Evolutionary conservation across 2,329 filamentous ascomycete species (phyloP), one percentile per base, ranked within the genome.

Genomic region (Beauveria brongniartii): DNA sequence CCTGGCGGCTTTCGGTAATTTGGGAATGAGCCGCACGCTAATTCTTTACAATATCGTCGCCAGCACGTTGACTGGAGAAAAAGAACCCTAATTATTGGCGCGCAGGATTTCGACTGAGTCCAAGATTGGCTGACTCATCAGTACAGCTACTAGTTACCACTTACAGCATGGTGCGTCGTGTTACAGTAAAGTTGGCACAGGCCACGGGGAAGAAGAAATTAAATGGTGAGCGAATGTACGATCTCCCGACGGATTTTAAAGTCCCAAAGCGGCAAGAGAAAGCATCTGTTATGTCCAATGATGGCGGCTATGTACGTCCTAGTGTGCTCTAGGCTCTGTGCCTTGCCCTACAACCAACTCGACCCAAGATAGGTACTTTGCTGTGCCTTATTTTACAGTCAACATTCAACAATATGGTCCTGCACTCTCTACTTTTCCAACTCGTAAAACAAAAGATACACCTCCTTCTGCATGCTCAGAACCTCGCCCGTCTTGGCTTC

Each of bases 381-480:
- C 12, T 34, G 52, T 30, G 16, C 24, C 24, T 7, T 52, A 20
- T 14, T 59, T 24, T 59, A 59, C 46, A 52, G 37, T 26, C 18
- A 12, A 46, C 5, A n/a, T n/a, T 8, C 43, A 24, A 22, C 26
- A 22, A 22, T 30, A 37, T 5, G 2, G 3, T 47, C 18, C n/a
- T 6, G 18, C 22, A 18, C 9, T 52, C n/a, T 56, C 37, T 46
- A 61, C 48, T 79, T 80, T 65, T 93, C 89, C 67, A 96, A 77
- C 78, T 97, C 93, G 74, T 99, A 99, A 73, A 99, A 99, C 56
- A 99, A 75, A 71, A 99, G 77, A 73, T 99, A 99, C 0, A 97
- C 93, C 74, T 99, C 94, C 68, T 88, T 88, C 75, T 97, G 92
- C 92, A 97, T 96, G 8, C 86, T 85, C 62, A 99, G 74, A 7